Base-by-base conservation (phyloP, 176 grass and related monocot species). In the Canna indica region DNA sequence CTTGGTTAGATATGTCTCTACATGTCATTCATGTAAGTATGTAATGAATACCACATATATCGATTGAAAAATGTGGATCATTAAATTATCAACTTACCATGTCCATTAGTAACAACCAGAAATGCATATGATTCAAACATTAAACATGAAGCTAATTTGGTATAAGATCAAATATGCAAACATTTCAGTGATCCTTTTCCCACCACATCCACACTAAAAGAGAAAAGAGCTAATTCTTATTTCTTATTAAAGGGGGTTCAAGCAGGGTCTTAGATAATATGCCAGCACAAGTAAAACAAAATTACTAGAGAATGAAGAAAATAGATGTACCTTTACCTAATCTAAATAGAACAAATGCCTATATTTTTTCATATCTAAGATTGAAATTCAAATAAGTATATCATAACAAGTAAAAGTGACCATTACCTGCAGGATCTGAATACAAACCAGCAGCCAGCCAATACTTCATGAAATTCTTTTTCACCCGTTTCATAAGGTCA, bases 401-500 rank as follows among this genome's bases (percentile, higher is more conserved):
- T 11, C 50, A 16, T 61, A 50, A 67, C 27, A 38, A 75, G 76
- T 44, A n/a, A 63, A 80, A 82, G 76, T 78, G 70, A 85, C 86
- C 74, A 74, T 69, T 84, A 25, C 82, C 86, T 44, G 52, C 71
- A 1, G 36, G 28, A 81, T 88, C 86, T 52, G 84, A 93, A 80
- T 85, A 87, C 47, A 99, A 90, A 63, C 86, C 89, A 24, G 86
- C 82, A 41, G 89, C 86, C 71, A 82, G 80, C 94, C 94, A 99
- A 80, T 88, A 80, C 69, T 99, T 99, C 62, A 83, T 85, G 72
- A 99, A 99, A 45, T 80, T 84, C 77, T 99, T 99, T 85, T 99
- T 99, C 70, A 93, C 94, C 70, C 94, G 82, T 80, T 85, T 91
- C 94, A 99, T 99, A 75, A 99, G 88, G 68, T 99, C 94, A 70